These are phyloP conservation scores for Perilla frutescens DNA, from an alignment of 257 asterid species.

Conservation along the genomic window DNA sequence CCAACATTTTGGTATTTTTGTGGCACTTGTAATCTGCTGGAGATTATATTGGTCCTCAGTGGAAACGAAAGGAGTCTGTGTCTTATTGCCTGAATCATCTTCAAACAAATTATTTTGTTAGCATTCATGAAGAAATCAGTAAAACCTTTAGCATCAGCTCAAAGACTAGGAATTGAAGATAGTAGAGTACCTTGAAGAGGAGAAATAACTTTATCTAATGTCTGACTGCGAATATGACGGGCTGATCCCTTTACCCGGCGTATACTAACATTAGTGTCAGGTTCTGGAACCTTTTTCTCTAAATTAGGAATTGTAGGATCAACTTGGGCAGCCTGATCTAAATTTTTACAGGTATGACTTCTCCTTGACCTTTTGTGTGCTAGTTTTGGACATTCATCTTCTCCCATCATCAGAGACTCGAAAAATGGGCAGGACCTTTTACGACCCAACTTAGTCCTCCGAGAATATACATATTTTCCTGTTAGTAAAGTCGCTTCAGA, in stretches of 20 bases:
- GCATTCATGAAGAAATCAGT: slow-evolving; percentile 20
- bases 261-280: slow-evolving; percentile 38
- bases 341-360: slow-evolving; percentile 38
- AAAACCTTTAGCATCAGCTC: slow-evolving; percentile 12
- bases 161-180: slow-evolving; percentile 27
- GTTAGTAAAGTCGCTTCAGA: slow-evolving; percentile 49
- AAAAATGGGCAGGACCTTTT: slow-evolving; percentile 52
- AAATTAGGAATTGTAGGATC: slow-evolving; percentile 30
- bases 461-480: slow-evolving; percentile 61
- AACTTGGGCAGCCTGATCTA: slow-evolving; percentile 37
- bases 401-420: slow-evolving; percentile 45
- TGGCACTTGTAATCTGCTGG: slow-evolving; percentile 46
- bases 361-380: slow-evolving; percentile 57
- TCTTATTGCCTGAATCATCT: slow-evolving; percentile 47
- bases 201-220: slow-evolving; percentile 44
- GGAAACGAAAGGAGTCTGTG: slow-evolving; percentile 35
- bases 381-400: slow-evolving; percentile 42
- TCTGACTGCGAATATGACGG: slow-evolving; percentile 37
- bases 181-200: slow-evolving; percentile 57
- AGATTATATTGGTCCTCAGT: slow-evolving; percentile 34
- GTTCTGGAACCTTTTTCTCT: slow-evolving; percentile 39
- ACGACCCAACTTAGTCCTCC: slow-evolving; percentile 56
- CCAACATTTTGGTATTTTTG: slow-evolving; percentile 61
- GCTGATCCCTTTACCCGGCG: slow-evolving; percentile 42
- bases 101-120: slow-evolving; percentile 40